Evolutionary conservation across 768 basidiomycete genomes (phyloP).

Genomic region (Dendrothele bispora): DNA sequence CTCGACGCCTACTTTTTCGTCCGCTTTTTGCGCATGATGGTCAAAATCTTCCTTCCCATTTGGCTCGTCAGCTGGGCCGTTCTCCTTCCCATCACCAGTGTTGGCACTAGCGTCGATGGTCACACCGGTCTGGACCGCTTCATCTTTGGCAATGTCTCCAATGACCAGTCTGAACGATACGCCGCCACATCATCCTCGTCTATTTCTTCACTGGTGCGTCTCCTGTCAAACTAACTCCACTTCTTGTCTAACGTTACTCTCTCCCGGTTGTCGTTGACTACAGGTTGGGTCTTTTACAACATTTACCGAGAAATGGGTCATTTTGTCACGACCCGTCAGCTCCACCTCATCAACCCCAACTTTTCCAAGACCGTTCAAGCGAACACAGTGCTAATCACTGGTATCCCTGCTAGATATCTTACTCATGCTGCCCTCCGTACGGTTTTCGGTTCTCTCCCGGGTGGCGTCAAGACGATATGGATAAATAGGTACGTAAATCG

Average conservation of each 20-base stretch:
- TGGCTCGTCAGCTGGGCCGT: conserved; percentile 90
- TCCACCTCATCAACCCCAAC: conserved; percentile 70
- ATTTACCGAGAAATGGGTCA: conserved; percentile 78
- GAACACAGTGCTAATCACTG: conserved; percentile 87
- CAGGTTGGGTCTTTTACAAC: conserved; percentile 86
- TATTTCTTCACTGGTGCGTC: conserved; percentile 78
- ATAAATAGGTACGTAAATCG: conserved; percentile 73
- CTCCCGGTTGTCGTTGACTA: no score
- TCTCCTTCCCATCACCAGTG: conserved; percentile 73
- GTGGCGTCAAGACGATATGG: conserved; percentile 91
- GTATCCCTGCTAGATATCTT: conserved; percentile 79
- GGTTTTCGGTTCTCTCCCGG: conserved; percentile 83
- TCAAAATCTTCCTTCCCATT: conserved; percentile 81
- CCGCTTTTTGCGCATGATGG: conserved; percentile 84
- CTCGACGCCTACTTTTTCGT: conserved; percentile 94
- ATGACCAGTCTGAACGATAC: conserved; percentile 53
- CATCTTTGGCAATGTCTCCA: conserved; percentile 77
- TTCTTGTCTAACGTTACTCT: not conserved
- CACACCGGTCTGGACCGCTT: conserved; percentile 66
- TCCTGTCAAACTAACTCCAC: not conserved
- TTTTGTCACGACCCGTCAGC: conserved; percentile 79
- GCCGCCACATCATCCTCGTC: conserved; percentile 78
- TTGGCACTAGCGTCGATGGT: conserved; percentile 44
- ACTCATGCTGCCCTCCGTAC: conserved; percentile 63
- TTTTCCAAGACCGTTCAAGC: conserved; percentile 84